phyloP scores from a whole-genome alignment of 1,139 yeast genomes.

The Geotrichum klebahnii region DNA sequence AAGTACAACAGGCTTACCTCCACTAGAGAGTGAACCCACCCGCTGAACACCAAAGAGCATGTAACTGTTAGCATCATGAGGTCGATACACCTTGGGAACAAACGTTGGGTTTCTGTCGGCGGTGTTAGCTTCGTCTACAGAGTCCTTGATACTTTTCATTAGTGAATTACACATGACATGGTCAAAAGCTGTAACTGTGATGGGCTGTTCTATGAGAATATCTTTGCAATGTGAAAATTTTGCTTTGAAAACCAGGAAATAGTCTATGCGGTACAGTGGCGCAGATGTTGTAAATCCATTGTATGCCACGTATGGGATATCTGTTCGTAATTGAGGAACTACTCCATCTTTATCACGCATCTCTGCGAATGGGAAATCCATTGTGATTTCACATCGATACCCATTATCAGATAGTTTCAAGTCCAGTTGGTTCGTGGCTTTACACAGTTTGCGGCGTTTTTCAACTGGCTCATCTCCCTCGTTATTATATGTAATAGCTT shows the following conservation, averaged over 20 bases:
- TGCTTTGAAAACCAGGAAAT: constrained; percentile 38
- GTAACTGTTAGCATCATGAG: constrained; percentile 19
- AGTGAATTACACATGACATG: constrained; percentile 40
- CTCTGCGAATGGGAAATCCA: constrained; percentile 35
- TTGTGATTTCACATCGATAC: constrained; percentile 32
- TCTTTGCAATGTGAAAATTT: constrained; percentile 41
- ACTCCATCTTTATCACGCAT: constrained; percentile 33
- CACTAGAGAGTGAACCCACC: constrained; percentile 18
- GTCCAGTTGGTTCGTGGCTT: constrained; percentile 34
- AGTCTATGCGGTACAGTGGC: constrained; percentile 39
- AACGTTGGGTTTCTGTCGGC: constrained; percentile 9
- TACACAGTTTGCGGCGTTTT: constrained; percentile 35
- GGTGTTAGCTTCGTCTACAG: constrained; percentile 35
- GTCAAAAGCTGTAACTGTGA: constrained; percentile 41
- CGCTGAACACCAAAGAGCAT: constrained; percentile 19
- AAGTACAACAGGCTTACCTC: constrained; percentile 19
- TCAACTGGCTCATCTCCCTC: constrained; percentile 37
- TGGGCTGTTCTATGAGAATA: constrained; percentile 39
- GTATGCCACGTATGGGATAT: constrained; percentile 37
- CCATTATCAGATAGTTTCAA: constrained; percentile 34
- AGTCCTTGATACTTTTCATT: constrained; percentile 37
- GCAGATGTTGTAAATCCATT: constrained; percentile 40
- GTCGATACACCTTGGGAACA: constrained; percentile 19
- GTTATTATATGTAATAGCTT: constrained; percentile 36
- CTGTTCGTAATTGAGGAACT: constrained; percentile 37